Evolutionary conservation across 148 eudicot genomes (phyloP).

Genomic region (Vaccinium myrtillus): DNA sequence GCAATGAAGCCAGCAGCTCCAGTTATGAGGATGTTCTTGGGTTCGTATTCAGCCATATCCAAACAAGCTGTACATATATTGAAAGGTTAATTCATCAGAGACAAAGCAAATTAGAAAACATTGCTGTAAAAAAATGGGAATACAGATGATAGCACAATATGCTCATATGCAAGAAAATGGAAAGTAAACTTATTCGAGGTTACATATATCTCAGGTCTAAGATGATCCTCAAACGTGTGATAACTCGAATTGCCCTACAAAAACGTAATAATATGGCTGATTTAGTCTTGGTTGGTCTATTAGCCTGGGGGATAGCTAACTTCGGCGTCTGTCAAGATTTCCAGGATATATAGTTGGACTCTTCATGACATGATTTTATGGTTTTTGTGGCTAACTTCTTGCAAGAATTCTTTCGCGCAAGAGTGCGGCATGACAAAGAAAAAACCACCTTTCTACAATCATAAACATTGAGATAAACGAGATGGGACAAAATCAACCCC

Average conservation of each 20-base stretch:
- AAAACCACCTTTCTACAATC: too few relatives aligned
- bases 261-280: neutral
- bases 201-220: neutral
- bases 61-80: neutral
- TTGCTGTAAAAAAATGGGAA: neutral
- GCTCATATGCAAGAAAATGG: neutral
- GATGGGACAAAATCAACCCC: neutral
- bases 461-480: too few relatives aligned
- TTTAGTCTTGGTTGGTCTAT: neutral
- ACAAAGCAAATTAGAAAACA: neutral
- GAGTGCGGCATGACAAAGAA: neutral
- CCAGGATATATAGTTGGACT: neutral
- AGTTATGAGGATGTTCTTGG: slow-evolving; percentile 20
- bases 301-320: neutral
- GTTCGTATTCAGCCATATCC: slow-evolving; percentile 15
- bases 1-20: slow-evolving; percentile 24
- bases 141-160: slow-evolving; percentile 12
- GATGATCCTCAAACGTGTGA: neutral
- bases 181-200: neutral
- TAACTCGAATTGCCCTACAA: neutral
- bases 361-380: neutral
- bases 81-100: neutral
- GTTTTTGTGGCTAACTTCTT: neutral
- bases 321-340: neutral
- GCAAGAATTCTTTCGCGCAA: neutral